These are phyloP conservation scores for Pezicula carpinea DNA, from an alignment of 2,329 filamentous ascomycete species.

Conservation along the genomic window DNA sequence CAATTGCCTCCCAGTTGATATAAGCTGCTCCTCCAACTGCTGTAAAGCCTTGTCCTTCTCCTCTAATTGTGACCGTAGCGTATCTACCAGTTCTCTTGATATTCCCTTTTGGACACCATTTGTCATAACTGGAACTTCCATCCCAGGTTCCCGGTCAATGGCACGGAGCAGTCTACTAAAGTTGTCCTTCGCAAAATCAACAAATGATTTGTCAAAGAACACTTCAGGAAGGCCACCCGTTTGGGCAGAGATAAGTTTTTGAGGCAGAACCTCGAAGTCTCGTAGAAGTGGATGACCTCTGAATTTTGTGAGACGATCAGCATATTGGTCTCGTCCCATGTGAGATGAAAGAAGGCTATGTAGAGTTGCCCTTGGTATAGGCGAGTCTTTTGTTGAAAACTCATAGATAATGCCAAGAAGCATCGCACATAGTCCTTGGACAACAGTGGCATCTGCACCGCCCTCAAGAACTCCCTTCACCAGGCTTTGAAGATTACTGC, in stretches of 20 bases:
- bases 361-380: slow-evolving; percentile 75
- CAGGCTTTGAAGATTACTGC: slow-evolving; percentile 83
- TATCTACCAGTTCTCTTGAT: slow-evolving; percentile 89
- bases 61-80: slow-evolving; percentile 70
- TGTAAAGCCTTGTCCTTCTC: slow-evolving; percentile 58
- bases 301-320: slow-evolving; percentile 73
- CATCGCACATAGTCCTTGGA: slow-evolving; percentile 79
- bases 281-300: slow-evolving; percentile 74
- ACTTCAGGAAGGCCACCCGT: slow-evolving; percentile 65
- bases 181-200: slow-evolving; percentile 95
- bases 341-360: slow-evolving; percentile 72
- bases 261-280: slow-evolving; percentile 83
- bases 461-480: slow-evolving; percentile 65
- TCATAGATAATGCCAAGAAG: slow-evolving; percentile 89
- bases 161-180: slow-evolving; percentile 80
- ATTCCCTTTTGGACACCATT: slow-evolving; percentile 84
- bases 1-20: slow-evolving; percentile 47
- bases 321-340: slow-evolving; percentile 81
- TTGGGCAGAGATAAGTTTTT: slow-evolving; percentile 53
- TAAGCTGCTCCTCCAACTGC: slow-evolving; percentile 40
- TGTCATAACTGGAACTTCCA: slow-evolving; percentile 76
- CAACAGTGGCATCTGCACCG: slow-evolving; percentile 55
- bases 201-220: slow-evolving; percentile 79
- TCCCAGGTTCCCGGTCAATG: slow-evolving; percentile 83
- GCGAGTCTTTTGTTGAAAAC: slow-evolving; percentile 96